Evolutionary conservation across 371 early-diverging fungal genomes (phyloP), one percentile per base, ranked within the genome.

Genomic region (Mucor ambiguus): DNA sequence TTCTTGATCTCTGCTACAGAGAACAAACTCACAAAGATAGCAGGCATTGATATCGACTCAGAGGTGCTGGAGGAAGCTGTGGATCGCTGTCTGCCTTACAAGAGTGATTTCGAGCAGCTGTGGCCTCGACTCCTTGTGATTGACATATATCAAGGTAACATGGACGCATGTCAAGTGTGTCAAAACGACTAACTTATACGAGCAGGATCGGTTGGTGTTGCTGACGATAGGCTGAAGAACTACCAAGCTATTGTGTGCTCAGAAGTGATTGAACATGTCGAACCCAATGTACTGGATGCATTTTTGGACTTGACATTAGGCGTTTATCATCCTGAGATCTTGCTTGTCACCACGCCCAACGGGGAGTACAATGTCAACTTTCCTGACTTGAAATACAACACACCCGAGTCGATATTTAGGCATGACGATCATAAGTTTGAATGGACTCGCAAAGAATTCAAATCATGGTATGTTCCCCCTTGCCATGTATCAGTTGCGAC

Each of bases 401-500:
- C 89, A n/a, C 76, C 82, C 0, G 73, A 85, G 4, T 75, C 88
- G 2, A 73, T 44, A 14, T 86, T 94, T 63, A 85, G 97, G 33
- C 88, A 95, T 70, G 85, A 84, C 38, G 97, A 97, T 73, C 97
- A 97, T 76, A 88, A 90, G 63, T 97, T 95, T 76, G 97, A 97
- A 81, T 96, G 96, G 97, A 93, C 95, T 8, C 83, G 95, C 9
- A 66, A 70, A 30, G 89, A 95, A 72, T 97, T 97, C 75, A 70
- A 89, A 68, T 52, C 64, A 3, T 97, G 96, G 96, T 91, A 80
- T 52, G 26, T 58, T 46, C 7, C 11, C 46, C 12, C 4, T 20
- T 3, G 33, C 33, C 10, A 30, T 2, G 4, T 6, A 22, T 10
- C 9, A 26, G 37, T 12, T 2, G 10, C 11, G 10, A 1, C 1